Conservation (phyloP, 805 yeast species). For the Cyberlindnera lachancei region DNA sequence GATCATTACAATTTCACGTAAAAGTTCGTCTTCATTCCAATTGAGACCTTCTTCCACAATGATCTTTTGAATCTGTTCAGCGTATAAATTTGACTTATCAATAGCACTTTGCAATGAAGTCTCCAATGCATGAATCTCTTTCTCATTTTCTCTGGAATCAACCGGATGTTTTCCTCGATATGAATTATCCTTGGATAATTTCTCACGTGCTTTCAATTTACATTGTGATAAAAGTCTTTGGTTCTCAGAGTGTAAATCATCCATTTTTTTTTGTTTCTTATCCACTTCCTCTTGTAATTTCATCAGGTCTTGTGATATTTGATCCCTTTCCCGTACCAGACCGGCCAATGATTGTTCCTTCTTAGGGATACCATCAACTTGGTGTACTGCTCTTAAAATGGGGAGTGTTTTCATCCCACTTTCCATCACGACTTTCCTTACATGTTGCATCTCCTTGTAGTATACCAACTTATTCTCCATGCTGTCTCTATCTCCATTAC, state of each 20-base stretch:
- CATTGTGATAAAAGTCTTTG: conserved; percentile 1
- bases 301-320: conserved; percentile 6
- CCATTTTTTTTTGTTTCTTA: not conserved
- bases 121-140: conserved; percentile 1
- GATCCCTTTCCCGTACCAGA: conserved; percentile 11
- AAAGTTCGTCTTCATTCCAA: conserved; percentile 26
- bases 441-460: conserved; percentile 6
- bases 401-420: conserved; percentile 15
- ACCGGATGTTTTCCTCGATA: not conserved
- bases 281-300: conserved; percentile 3
- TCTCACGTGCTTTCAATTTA: not conserved
- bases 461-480: conserved; percentile 5
- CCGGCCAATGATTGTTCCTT: conserved; percentile 11
- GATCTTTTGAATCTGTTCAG: conserved; percentile 22
- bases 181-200: not conserved
- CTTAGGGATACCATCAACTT: conserved; percentile 17
- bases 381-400: conserved; percentile 18
- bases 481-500: conserved; percentile 1
- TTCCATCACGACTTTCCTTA: conserved; percentile 14
- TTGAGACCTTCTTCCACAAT: conserved; percentile 28
- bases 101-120: conserved; percentile 3
- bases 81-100: conserved; percentile 3
- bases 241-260: not conserved
- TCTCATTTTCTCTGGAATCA: not conserved
- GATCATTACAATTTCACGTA: conserved; percentile 20